These are phyloP conservation scores for Saccharomyces hybrid DNA, from an alignment of 1,139 yeast genomes.

Conservation along the genomic window DNA sequence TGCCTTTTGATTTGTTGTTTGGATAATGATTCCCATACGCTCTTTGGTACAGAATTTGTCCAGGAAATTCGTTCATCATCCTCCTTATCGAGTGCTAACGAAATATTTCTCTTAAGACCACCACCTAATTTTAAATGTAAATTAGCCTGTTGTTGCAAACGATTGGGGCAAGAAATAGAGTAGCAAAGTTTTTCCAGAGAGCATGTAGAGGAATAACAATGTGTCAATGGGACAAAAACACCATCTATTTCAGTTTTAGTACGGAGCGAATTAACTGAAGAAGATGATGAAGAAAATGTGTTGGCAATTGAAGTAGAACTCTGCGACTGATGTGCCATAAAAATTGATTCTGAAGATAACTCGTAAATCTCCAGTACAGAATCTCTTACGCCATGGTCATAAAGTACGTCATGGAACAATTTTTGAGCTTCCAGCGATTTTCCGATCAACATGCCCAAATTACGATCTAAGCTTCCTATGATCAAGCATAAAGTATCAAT, in stretches of 20 bases:
- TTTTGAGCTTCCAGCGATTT: conserved; percentile 92
- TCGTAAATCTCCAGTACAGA: conserved; percentile 83
- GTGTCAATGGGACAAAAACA: conserved; percentile 84
- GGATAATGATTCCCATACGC: conserved; percentile 68
- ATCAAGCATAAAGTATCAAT: conserved; percentile 82
- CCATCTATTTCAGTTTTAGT: conserved; percentile 44
- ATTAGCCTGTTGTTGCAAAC: conserved; percentile 92
- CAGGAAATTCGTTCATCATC: conserved; percentile 85
- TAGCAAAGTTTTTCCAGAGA: conserved; percentile 82
- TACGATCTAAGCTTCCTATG: conserved; percentile 84
- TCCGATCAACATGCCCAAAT: conserved; percentile 79
- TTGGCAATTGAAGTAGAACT: neutral
- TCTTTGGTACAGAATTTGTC: conserved; percentile 88
- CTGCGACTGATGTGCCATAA: conserved; percentile 19
- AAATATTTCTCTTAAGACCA: conserved; percentile 75
- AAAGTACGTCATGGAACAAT: conserved; percentile 90
- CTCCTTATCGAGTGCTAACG: conserved; percentile 64
- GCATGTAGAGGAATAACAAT: conserved; percentile 95
- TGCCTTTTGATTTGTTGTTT: conserved; percentile 88
- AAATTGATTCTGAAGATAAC: conserved; percentile 49
- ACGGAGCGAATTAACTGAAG: conserved; percentile 1
- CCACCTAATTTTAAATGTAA: conserved; percentile 84
- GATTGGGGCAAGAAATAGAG: conserved; percentile 91
- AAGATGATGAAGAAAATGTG: neutral
- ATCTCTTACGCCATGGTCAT: conserved; percentile 87